Conservation (phyloP, 2,329 filamentous ascomycete genomes). For the Stemphylium vesicarium region DNA sequence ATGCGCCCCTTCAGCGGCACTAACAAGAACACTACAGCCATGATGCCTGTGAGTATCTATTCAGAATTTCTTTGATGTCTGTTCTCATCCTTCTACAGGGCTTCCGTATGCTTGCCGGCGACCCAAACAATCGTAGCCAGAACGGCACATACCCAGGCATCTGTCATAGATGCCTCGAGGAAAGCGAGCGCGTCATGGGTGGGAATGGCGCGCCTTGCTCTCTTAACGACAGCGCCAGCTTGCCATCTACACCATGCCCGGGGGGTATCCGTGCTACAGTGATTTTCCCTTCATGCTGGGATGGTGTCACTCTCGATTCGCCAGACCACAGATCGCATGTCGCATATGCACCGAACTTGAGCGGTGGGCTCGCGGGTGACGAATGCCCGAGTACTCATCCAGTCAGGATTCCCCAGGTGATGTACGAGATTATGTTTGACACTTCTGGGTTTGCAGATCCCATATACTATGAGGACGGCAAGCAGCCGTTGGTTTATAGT, state of each 20-base stretch:
- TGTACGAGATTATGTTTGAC: constrained; percentile 57
- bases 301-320: constrained; percentile 58
- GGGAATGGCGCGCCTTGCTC: constrained; percentile 44
- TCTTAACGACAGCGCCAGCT: constrained; percentile 45
- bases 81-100: constrained; percentile 20
- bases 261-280: constrained; percentile 55
- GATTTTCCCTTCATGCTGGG: constrained; percentile 59
- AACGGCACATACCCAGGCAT: constrained; percentile 39
- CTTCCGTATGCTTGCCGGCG: constrained; percentile 57
- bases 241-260: constrained; percentile 49
- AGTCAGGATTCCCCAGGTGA: constrained; percentile 55
- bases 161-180: constrained; percentile 42
- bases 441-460: constrained; percentile 41
- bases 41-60: constrained; percentile 30
- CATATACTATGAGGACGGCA: constrained; percentile 34
- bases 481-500: constrained; percentile 39
- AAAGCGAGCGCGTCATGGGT: constrained; percentile 39
- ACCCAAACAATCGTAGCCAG: constrained; percentile 41
- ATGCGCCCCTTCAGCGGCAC: constrained; percentile 40
- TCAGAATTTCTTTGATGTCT: constrained; percentile 14
- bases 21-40: constrained; percentile 31
- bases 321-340: constrained; percentile 62
- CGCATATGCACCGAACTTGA: constrained; percentile 37
- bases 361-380: background rate
- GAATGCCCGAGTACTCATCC: constrained; percentile 52